phyloP scores from a whole-genome alignment of 305 asterid genomes.

The Solanum hybrid region DNA sequence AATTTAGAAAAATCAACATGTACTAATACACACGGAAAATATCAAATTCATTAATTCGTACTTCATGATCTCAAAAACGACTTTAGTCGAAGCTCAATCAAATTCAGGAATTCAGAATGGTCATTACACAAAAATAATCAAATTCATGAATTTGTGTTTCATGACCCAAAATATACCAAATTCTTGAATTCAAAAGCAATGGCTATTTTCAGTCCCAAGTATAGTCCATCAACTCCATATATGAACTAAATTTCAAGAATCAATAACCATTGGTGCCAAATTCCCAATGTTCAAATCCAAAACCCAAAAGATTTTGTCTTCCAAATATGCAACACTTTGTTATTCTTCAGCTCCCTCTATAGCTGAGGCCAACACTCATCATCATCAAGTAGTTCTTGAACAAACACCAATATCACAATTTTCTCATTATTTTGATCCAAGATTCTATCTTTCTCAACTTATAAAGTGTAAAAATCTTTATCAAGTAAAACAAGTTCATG shows the following conservation, averaged over 20 bases:
- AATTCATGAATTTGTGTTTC: background rate
- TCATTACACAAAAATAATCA: background rate
- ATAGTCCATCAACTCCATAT: background rate
- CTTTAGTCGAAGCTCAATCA: background rate
- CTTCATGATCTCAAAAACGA: fast-evolving
- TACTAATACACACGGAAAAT: background rate
- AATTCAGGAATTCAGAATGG: background rate
- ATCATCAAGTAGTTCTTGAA: background rate
- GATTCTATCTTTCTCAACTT: constrained; percentile 16
- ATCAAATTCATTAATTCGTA: background rate
- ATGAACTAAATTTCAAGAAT: background rate
- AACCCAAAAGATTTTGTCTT: constrained; percentile 7
- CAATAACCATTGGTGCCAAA: background rate
- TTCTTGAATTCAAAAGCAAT: background rate
- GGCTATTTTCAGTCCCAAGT: fast-evolving
- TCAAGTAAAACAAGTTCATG: constrained; percentile 31
- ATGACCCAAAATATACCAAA: background rate
- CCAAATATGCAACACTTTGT: constrained; percentile 10
- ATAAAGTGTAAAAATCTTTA: constrained; percentile 13
- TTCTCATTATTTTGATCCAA: constrained; percentile 15
- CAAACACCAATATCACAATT: constrained; percentile 9
- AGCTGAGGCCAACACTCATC: constrained; percentile 10
- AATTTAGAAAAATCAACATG: background rate
- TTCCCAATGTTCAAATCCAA: constrained; percentile 17
- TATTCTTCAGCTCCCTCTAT: constrained; percentile 14